Percentiles rank a stretch among this genome's conserved stretches.
Evolutionary conservation across 1,139 yeast species (phyloP).

Genomic region (Lodderomyces beijingensis): DNA sequence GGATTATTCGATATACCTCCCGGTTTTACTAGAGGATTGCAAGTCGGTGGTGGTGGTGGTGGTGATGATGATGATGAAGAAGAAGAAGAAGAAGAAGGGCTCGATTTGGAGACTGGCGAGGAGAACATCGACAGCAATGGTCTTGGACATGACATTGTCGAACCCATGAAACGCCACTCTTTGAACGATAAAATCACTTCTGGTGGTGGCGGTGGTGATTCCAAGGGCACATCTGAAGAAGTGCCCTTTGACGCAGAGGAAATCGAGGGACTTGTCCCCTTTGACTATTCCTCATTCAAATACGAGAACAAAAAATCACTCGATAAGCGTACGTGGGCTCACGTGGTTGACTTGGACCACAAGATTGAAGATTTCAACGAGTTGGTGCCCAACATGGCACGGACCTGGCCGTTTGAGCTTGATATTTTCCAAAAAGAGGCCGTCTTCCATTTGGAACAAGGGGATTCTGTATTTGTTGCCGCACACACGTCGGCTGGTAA

Average conservation of each 20-base stretch:
- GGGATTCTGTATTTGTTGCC: constrained; percentile 96
- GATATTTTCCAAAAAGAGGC: constrained; percentile 98
- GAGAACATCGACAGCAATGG: constrained; percentile 4
- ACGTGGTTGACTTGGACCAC: constrained; percentile 83
- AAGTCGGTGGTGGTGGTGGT: constrained; percentile 15
- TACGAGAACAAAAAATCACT: constrained; percentile 23
- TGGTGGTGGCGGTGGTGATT: background rate
- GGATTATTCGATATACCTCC: constrained; percentile 84
- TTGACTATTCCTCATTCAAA: constrained; percentile 38
- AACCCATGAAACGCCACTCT: constrained; percentile 2
- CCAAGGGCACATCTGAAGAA: background rate
- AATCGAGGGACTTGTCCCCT: constrained; percentile 75
- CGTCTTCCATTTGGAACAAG: constrained; percentile 90
- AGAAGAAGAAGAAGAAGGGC: constrained; percentile 14
- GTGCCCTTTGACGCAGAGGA: constrained; percentile 37
- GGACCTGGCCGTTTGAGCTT: constrained; percentile 87
- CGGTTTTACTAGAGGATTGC: constrained; percentile 73
- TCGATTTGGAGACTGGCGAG: background rate
- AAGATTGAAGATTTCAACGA: constrained; percentile 79
- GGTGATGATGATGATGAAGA: constrained; percentile 7
- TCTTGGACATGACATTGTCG: background rate
- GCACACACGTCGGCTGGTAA: constrained; percentile 97
- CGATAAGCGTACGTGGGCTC: constrained; percentile 80
- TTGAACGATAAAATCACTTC: background rate
- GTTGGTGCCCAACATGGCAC: constrained; percentile 88